phyloP scores from a whole-genome alignment of 1,284 basidiomycete genomes.

The Pyrrhoderma noxium region DNA sequence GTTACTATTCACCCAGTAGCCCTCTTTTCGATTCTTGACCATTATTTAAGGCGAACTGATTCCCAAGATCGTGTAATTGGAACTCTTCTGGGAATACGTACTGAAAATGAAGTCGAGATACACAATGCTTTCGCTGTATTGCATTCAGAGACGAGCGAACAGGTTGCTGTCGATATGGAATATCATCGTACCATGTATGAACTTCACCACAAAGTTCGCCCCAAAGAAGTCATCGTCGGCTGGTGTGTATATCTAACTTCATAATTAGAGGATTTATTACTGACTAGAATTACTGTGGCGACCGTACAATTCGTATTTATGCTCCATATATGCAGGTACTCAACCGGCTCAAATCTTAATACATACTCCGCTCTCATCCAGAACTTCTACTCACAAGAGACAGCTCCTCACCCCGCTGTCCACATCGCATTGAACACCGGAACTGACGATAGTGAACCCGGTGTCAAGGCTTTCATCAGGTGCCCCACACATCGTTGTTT shows the following conservation, averaged over 20 bases:
- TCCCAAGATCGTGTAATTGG: slow-evolving; percentile 90
- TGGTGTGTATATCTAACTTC: slow-evolving; percentile 52
- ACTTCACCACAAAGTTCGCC: slow-evolving; percentile 76
- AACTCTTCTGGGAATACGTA: slow-evolving; percentile 85
- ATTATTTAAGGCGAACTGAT: slow-evolving; percentile 86
- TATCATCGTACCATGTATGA: slow-evolving; percentile 94
- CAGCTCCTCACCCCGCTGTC: slow-evolving; percentile 81
- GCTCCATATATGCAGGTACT: slow-evolving; percentile 55
- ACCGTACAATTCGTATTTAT: slow-evolving; percentile 8
- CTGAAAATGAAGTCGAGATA: slow-evolving; percentile 66
- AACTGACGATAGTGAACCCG: slow-evolving; percentile 61
- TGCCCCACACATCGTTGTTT: slow-evolving; percentile 30
- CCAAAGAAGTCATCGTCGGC: slow-evolving; percentile 84
- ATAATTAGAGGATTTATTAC: neutral
- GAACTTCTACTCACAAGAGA: slow-evolving; percentile 96
- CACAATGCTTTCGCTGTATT: slow-evolving; percentile 83
- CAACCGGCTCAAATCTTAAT: slow-evolving; percentile 85
- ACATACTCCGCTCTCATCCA: slow-evolving; percentile 97
- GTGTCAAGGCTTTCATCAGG: slow-evolving; percentile 87
- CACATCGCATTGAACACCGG: slow-evolving; percentile 93
- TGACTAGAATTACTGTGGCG: neutral
- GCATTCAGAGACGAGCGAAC: slow-evolving; percentile 87
- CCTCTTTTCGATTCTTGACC: slow-evolving; percentile 93
- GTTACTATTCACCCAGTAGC: slow-evolving; percentile 89
- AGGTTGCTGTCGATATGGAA: slow-evolving; percentile 93